Evolutionary conservation across 371 early-diverging fungal species (phyloP).

Genomic region (Cokeromyces recurvatus): DNA sequence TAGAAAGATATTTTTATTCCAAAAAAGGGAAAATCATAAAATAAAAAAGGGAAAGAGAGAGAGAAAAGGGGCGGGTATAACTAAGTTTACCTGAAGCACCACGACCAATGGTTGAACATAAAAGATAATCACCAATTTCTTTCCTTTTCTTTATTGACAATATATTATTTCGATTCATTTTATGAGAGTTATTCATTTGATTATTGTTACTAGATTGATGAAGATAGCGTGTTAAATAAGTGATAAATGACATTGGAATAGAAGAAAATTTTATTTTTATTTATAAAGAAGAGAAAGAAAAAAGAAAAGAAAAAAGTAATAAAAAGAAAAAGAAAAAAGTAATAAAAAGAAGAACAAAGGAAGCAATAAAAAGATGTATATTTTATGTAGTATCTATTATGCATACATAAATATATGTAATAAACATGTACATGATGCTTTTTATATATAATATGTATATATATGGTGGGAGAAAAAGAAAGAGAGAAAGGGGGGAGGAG

Average conservation of each 20-base stretch:
- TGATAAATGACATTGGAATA: conserved; percentile 14
- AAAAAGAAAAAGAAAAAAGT: background rate
- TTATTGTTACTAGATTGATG: conserved; percentile 1
- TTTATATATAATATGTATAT: no score
- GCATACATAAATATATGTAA: no score
- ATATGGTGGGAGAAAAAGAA: no score
- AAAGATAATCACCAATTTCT: conserved; percentile 64
- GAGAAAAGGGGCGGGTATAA: background rate
- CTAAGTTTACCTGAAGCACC: conserved; percentile 69
- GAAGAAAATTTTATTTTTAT: conserved; percentile 1
- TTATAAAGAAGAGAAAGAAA: no score
- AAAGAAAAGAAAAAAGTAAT: background rate
- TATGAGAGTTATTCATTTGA: conserved; percentile 12
- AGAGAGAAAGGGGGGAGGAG: no score
- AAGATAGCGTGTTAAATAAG: conserved; percentile 12
- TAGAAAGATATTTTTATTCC: conserved; percentile 10
- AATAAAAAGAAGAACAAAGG: background rate
- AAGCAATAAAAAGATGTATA: conserved; percentile 2
- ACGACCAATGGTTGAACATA: conserved; percentile 76
- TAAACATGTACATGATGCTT: no score
- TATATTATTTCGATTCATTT: conserved; percentile 12
- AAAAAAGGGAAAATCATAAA: background rate
- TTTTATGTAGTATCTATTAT: no score
- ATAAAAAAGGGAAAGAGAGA: conserved; percentile 2
- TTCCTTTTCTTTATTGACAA: conserved; percentile 9